Evolutionary conservation across 2,329 filamentous ascomycete species (phyloP).

Genomic region (Aspergillus costaricaensis): DNA sequence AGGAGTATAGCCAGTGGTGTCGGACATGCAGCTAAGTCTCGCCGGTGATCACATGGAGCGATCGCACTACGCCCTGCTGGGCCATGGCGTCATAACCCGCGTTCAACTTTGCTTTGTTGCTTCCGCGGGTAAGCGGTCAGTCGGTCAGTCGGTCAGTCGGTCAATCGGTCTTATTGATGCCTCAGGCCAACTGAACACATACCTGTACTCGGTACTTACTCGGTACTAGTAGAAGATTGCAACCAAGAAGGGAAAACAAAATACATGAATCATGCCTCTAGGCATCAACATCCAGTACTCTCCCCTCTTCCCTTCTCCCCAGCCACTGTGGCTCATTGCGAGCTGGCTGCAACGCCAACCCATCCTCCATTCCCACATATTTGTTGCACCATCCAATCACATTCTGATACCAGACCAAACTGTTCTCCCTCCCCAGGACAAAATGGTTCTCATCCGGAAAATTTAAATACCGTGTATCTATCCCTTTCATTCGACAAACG

Average conservation of each 20-base stretch:
- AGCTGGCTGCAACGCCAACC: not conserved
- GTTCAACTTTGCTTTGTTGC: too few relatives aligned
- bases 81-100: too few relatives aligned
- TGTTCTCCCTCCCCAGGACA: constrained; percentile 3
- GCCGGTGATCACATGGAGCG: constrained; percentile 13
- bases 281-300: not conserved
- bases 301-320: not conserved
- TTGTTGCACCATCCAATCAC: constrained; percentile 3
- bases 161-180: too few relatives aligned
- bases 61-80: too few relatives aligned
- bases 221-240: too few relatives aligned
- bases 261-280: too few relatives aligned
- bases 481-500: constrained; percentile 1
- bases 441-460: constrained; percentile 8
- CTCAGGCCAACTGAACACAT: too few relatives aligned
- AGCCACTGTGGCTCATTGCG: constrained; percentile 1
- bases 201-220: too few relatives aligned
- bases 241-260: too few relatives aligned
- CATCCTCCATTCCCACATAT: not conserved
- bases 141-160: too few relatives aligned
- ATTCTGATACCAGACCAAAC: not conserved
- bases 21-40: constrained; percentile 6
- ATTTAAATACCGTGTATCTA: constrained; percentile 3
- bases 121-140: too few relatives aligned
- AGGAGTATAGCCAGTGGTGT: constrained; percentile 7